phyloP scores from a whole-genome alignment of 805 yeast species.

The Candida vaughaniae region DNA sequence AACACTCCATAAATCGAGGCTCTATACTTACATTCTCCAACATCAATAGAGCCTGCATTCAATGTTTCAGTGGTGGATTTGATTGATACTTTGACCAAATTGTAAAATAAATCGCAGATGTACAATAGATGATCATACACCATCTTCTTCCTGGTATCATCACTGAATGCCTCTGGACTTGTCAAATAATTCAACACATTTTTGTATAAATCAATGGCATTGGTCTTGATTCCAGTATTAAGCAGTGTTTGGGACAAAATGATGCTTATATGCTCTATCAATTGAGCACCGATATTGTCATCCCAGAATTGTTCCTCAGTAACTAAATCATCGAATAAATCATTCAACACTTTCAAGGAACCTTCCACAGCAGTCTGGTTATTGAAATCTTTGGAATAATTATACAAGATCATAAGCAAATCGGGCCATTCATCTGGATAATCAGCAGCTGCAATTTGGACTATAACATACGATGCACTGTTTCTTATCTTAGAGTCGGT shows the following conservation, averaged over 20 bases:
- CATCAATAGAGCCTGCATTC: constrained; percentile 3
- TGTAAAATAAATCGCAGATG: constrained; percentile 18
- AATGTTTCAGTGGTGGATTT: constrained; percentile 1
- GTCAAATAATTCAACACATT: constrained; percentile 54
- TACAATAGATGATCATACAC: constrained; percentile 27
- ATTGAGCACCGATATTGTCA: constrained; percentile 59
- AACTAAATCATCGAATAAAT: constrained; percentile 81
- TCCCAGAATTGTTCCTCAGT: constrained; percentile 85
- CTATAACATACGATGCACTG: constrained; percentile 70
- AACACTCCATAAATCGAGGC: constrained; percentile 28
- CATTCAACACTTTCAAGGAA: constrained; percentile 61
- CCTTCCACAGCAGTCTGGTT: constrained; percentile 45
- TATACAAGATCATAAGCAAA: constrained; percentile 50
- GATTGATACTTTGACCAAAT: constrained; percentile 18
- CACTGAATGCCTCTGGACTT: constrained; percentile 46
- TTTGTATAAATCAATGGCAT: constrained; percentile 52
- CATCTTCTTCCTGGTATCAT: constrained; percentile 33
- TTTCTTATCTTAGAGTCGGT: constrained; percentile 60
- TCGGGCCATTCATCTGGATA: constrained; percentile 97
- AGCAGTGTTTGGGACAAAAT: constrained; percentile 31
- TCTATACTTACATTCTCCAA: constrained; percentile 16
- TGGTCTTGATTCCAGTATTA: constrained; percentile 29
- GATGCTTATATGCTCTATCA: constrained; percentile 49
- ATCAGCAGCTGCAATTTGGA: constrained; percentile 84
- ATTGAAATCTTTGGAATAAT: constrained; percentile 29